Evolutionary conservation across 2,329 filamentous ascomycete genomes (phyloP).

Genomic region (Microdochium bolleyi): DNA sequence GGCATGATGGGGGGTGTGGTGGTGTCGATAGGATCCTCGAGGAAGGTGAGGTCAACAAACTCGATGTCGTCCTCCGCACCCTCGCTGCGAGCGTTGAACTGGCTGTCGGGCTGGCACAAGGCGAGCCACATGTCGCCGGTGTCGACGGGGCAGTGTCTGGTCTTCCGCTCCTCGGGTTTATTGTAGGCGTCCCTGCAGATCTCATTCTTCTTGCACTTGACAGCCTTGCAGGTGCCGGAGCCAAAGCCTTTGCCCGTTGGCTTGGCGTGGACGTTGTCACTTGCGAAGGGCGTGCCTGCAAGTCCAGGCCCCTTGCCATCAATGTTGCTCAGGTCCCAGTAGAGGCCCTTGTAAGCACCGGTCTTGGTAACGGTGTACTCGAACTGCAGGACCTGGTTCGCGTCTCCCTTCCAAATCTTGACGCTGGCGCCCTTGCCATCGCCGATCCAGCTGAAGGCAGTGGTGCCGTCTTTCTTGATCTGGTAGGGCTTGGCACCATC

Average conservation of each 20-base stretch:
- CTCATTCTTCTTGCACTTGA: conserved; percentile 4
- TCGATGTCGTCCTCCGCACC: not conserved
- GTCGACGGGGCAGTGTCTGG: conserved; percentile 2
- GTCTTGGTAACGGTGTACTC: conserved; percentile 3
- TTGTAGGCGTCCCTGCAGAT: conserved; percentile 5
- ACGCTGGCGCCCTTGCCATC: conserved; percentile 2
- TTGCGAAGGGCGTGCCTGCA: conserved; percentile 4
- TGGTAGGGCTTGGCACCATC: not conserved
- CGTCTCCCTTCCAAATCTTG: conserved; percentile 3
- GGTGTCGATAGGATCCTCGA: not conserved
- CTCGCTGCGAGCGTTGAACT: not conserved
- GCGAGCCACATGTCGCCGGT: conserved; percentile 6
- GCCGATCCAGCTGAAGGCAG: not conserved
- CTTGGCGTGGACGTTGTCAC: conserved; percentile 5
- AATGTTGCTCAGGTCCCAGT: conserved; percentile 7
- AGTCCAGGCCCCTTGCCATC: conserved; percentile 4
- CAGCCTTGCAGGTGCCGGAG: conserved; percentile 3
- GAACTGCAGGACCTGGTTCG: conserved; percentile 5
- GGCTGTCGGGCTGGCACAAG: conserved; percentile 4
- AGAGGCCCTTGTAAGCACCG: not conserved
- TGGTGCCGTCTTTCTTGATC: not conserved
- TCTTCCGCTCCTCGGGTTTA: conserved; percentile 4
- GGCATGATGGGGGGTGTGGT: not conserved
- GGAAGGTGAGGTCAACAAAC: not conserved
- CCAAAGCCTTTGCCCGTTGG: conserved; percentile 4